These are phyloP conservation scores for Monilinia aucupariae DNA, from an alignment of 2,329 filamentous ascomycete genomes.

Conservation along the genomic window DNA sequence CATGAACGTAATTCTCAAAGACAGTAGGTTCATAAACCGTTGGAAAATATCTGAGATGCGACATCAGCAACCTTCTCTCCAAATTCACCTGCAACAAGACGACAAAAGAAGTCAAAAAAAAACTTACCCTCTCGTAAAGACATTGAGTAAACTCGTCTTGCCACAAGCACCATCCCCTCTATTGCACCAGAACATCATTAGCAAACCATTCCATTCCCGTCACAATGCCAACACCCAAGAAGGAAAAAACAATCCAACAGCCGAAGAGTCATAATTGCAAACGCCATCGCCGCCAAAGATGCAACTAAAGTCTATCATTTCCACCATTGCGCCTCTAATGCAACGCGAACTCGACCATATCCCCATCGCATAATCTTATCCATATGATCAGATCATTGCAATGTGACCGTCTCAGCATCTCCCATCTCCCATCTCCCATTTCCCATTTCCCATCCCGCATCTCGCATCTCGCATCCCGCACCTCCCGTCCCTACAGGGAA, in stretches of 20 bases:
- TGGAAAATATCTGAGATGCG: conserved; percentile 71
- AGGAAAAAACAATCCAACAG: too few relatives aligned
- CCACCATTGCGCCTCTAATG: neutral
- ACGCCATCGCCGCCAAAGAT: neutral
- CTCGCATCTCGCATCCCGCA: too few relatives aligned
- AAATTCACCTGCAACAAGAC: neutral
- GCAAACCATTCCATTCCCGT: conserved; percentile 17
- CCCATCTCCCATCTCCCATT: too few relatives aligned
- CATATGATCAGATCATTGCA: neutral
- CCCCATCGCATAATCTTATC: conserved; percentile 1
- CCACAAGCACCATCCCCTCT: conserved; percentile 95
- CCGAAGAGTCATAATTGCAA: neutral
- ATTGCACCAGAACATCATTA: conserved; percentile 24
- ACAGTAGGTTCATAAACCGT: conserved; percentile 98
- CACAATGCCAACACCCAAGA: neutral
- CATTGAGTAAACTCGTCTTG: conserved; percentile 94
- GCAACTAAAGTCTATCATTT: neutral
- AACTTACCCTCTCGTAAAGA: conserved; percentile 91
- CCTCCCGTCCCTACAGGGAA: too few relatives aligned
- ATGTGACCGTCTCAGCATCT: neutral
- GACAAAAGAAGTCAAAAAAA: neutral
- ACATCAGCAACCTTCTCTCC: conserved; percentile 19
- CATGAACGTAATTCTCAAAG: conserved; percentile 98
- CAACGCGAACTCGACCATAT: neutral
- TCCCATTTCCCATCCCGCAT: too few relatives aligned